Evolutionary conservation across 139 green algal genomes (phyloP).

Genomic region (Chloropicon primus): DNA sequence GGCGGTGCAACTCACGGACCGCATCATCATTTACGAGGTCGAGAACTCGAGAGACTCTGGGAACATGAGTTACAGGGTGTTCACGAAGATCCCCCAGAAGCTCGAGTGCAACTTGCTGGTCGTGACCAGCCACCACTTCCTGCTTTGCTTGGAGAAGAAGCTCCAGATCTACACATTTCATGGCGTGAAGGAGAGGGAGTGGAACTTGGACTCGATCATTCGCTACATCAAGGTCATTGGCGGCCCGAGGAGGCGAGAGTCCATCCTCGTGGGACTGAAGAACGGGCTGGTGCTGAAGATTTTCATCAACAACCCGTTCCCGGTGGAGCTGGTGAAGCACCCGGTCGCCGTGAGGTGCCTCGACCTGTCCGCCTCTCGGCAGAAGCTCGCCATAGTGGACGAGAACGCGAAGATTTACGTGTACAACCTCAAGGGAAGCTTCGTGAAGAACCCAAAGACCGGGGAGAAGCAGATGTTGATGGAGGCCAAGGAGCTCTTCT

Average conservation of each 20-base stretch:
- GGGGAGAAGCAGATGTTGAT: not conserved
- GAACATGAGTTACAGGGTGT: slow-evolving; percentile 43
- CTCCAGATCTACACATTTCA: slow-evolving; percentile 66
- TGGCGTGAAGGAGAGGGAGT: slow-evolving; percentile 49
- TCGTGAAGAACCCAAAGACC: not conserved
- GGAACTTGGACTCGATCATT: slow-evolving; percentile 55
- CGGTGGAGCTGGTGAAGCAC: slow-evolving; percentile 43
- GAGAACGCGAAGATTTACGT: slow-evolving; percentile 48
- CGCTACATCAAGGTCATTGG: slow-evolving; percentile 68
- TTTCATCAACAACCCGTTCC: slow-evolving; percentile 65
- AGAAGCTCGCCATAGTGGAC: slow-evolving; percentile 67
- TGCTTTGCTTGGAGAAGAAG: slow-evolving; percentile 66
- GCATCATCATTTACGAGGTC: slow-evolving; percentile 65
- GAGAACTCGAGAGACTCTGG: slow-evolving; percentile 4
- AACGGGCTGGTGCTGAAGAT: slow-evolving; percentile 49
- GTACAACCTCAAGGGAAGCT: slow-evolving; percentile 41
- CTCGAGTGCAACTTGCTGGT: slow-evolving; percentile 75
- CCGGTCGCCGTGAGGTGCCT: slow-evolving; percentile 28
- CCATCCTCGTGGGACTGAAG: slow-evolving; percentile 61
- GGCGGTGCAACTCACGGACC: slow-evolving; percentile 56
- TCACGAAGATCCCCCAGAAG: slow-evolving; percentile 48
- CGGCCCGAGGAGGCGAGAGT: slow-evolving; percentile 43
- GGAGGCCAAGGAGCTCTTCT: slow-evolving; percentile 29
- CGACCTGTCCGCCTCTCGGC: slow-evolving; percentile 31
- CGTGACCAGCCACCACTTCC: slow-evolving; percentile 50